Conservation (phyloP, 129 eudicot genomes). For the Solidago caesia region DNA sequence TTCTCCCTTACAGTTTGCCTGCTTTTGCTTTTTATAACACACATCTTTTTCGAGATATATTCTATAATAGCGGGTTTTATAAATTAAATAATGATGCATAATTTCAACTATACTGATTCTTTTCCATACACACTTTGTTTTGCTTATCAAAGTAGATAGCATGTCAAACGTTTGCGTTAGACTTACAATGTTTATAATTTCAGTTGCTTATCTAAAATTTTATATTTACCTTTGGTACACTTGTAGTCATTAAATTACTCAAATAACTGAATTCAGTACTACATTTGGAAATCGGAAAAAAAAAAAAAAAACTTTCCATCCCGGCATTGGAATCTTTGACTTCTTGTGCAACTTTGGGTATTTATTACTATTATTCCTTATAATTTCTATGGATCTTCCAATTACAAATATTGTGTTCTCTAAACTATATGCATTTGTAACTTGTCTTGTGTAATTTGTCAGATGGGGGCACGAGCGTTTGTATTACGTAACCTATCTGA, state of each 20-base stretch:
- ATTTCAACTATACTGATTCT: no score
- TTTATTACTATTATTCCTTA: neutral
- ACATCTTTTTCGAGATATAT: neutral
- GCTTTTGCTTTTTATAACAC: neutral
- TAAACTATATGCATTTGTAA: neutral
- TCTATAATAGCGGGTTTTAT: neutral
- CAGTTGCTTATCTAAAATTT: neutral
- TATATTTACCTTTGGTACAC: neutral
- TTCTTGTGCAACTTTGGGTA: neutral
- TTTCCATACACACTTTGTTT: no score
- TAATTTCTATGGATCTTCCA: neutral
- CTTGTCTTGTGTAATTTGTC: slow-evolving; percentile 11
- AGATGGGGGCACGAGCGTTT: slow-evolving; percentile 28
- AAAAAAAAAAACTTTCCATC: neutral
- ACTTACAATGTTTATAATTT: neutral
- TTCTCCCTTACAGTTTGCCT: slow-evolving; percentile 5
- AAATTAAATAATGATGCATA: no score
- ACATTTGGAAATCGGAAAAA: no score
- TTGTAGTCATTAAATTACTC: slow-evolving; percentile 10
- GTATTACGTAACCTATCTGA: slow-evolving; percentile 7
- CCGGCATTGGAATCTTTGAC: neutral
- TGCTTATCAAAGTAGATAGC: neutral
- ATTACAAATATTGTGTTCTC: neutral
- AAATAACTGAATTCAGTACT: neutral
- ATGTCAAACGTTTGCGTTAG: neutral